Base-by-base conservation (phyloP, 129 eudicot genomes). In the Gnaphalium uliginosum region DNA sequence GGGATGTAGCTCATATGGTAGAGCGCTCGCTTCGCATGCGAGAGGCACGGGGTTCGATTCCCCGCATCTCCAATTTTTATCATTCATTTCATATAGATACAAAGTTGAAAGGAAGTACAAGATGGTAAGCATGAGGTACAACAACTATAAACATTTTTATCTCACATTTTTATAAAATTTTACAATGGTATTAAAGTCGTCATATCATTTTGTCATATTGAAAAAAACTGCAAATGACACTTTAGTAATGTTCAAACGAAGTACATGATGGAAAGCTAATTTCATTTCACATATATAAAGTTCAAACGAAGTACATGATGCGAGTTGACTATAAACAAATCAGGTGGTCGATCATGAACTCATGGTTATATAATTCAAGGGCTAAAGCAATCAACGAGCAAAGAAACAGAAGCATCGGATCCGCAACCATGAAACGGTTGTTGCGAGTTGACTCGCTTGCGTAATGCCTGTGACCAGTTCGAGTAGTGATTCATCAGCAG, bases 21-120 rank as follows among this genome's bases (percentile, higher is more conserved):
- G 98, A 93, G 98, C 98, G 98, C 98, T 90, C 93, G 98, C 96
- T 93, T 93, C 88, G 98, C 98, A 93, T 93, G 98, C 96, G 96
- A 93, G 98, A 91, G 95, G 91, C 90, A 89, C 97, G 96, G 92
- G 97, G 96, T 89, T 92, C 96, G 98, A 92, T 89, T 86, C 94
- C 96, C 94, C 90, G 94, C 96, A 89, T 79, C 96, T 89, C 94
- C 98, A 92, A n/a, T 2, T 2, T 22, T 8, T 4, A 1, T 39
- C 46, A 10, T 4, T 39, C 13, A 30, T 30, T 30, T 30, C 33
- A 30, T 30, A 30, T 30, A 30, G 4, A 30, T 30, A 3, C 0
- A 30, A 30, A 30, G 33, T 30, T 30, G 2, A 29, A 30, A 4
- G 33, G 33, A 32, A 32, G 37, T 32, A 0, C 37, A 32, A 32